Conservation (phyloP, 73 alveolate species). For the Stentor roeselii region DNA sequence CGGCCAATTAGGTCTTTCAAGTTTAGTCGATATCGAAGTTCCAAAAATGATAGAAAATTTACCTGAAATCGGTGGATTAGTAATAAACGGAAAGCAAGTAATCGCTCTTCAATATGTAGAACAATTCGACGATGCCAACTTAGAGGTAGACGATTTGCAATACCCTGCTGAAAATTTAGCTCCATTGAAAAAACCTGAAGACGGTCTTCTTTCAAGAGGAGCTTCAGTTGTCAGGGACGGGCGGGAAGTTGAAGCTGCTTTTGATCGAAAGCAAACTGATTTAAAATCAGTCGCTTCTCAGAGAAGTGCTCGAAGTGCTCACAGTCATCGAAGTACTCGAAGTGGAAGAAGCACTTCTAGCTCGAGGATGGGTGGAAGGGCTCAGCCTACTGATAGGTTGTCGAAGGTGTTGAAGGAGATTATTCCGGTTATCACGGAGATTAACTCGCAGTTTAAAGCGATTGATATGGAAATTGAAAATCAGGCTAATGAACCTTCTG, state of each 20-base stretch:
- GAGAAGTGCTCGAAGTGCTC: neutral
- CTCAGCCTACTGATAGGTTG: neutral
- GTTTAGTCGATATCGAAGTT: neutral
- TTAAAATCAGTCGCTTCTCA: neutral
- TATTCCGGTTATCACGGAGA: neutral
- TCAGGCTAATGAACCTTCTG: too few relatives aligned
- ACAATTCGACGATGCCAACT: neutral
- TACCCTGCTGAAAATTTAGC: neutral
- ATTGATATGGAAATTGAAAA: neutral
- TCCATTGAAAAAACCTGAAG: neutral
- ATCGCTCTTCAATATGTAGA: conserved; percentile 1
- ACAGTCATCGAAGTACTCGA: neutral
- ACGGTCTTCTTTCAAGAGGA: neutral
- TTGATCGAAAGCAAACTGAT: neutral
- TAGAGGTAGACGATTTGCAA: neutral
- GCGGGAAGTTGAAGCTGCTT: too few relatives aligned
- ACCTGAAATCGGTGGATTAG: neutral
- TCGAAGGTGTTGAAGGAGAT: neutral
- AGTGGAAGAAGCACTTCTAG: conserved; percentile 7
- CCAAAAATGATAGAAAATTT: neutral
- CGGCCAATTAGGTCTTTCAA: conserved; percentile 21
- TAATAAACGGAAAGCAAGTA: neutral
- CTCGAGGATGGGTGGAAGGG: neutral
- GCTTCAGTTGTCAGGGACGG: neutral
- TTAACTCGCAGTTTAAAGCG: neutral